phyloP scores from a whole-genome alignment of 495 filamentous ascomycete species.

The Xylaria cubensis region DNA sequence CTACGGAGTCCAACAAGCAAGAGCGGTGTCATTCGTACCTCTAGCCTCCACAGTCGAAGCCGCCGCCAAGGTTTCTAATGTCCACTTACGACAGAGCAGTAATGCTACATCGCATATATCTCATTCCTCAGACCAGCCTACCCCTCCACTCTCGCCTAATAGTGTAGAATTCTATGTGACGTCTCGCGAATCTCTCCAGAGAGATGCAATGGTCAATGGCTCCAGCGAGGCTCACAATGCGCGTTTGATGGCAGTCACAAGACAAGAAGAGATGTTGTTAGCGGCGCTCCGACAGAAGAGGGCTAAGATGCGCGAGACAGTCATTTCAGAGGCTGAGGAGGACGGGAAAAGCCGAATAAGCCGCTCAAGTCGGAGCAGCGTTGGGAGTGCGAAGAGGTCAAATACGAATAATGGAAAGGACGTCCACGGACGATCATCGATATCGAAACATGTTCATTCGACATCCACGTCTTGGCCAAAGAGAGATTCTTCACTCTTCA shows the following conservation, averaged over 20 bases:
- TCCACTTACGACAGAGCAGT: slow-evolving; percentile 28
- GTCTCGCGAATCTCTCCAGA: slow-evolving; percentile 35
- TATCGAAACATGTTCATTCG: neutral
- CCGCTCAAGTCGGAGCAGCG: neutral
- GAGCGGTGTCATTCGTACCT: slow-evolving; percentile 30
- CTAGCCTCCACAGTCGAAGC: slow-evolving; percentile 34
- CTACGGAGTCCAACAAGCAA: slow-evolving; percentile 37
- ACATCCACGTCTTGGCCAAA: slow-evolving; percentile 10
- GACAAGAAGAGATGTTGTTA: slow-evolving; percentile 82
- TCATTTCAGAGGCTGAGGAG: slow-evolving; percentile 64
- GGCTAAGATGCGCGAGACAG: slow-evolving; percentile 75
- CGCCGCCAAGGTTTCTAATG: slow-evolving; percentile 29
- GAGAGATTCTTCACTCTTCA: slow-evolving; percentile 31
- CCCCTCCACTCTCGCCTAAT: slow-evolving; percentile 54
- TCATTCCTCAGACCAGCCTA: slow-evolving; percentile 48
- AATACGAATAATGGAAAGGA: neutral
- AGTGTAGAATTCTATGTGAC: slow-evolving; percentile 54
- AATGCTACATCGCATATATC: slow-evolving; percentile 36
- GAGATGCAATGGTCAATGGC: slow-evolving; percentile 28
- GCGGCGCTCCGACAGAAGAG: slow-evolving; percentile 81
- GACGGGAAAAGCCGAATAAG: slow-evolving; percentile 30
- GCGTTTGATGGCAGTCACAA: slow-evolving; percentile 83
- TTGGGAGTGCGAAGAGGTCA: slow-evolving; percentile 26
- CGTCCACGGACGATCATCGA: neutral
- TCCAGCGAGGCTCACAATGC: slow-evolving; percentile 51